Conservation (phyloP, 2,329 filamentous ascomycete species). For the Ophiostoma sp. region DNA sequence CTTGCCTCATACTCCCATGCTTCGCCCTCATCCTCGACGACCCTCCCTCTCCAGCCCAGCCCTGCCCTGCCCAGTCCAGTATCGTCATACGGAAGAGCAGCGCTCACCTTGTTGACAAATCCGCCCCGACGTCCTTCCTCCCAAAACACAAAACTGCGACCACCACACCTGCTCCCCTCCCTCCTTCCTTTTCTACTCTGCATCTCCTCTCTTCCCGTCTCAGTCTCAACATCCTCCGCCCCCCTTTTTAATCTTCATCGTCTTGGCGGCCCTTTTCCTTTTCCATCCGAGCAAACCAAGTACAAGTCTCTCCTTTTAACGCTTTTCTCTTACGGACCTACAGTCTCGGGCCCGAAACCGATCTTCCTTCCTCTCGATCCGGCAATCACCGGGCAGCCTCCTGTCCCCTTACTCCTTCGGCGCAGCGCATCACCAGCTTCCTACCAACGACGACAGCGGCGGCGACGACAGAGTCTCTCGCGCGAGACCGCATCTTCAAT, state of each 20-base stretch:
- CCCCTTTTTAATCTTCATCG: not conserved
- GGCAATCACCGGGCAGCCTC: not conserved
- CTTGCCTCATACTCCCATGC: not conserved
- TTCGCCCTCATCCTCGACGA: not conserved
- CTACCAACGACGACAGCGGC: not conserved
- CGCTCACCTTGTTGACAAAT: not conserved
- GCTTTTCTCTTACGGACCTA: not conserved
- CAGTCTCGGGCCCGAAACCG: not conserved
- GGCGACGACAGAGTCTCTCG: not conserved
- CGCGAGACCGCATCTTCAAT: not conserved
- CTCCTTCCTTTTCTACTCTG: not conserved
- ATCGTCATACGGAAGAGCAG: conserved; percentile 7
- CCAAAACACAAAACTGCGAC: not conserved
- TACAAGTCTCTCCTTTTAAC: conserved; percentile 4
- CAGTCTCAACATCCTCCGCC: not conserved
- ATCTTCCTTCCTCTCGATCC: not conserved
- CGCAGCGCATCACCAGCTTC: conserved; percentile 4
- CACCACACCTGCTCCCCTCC: not conserved
- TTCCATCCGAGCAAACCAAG: too few species aligned
- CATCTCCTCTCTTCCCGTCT: not conserved
- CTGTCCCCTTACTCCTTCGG: not conserved
- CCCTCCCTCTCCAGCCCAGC: not conserved
- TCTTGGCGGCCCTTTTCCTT: conserved; percentile 6
- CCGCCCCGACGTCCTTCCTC: not conserved
- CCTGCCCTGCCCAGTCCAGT: not conserved